phyloP scores from a whole-genome alignment of 768 basidiomycete species.

The Termitomyces sp. region DNA sequence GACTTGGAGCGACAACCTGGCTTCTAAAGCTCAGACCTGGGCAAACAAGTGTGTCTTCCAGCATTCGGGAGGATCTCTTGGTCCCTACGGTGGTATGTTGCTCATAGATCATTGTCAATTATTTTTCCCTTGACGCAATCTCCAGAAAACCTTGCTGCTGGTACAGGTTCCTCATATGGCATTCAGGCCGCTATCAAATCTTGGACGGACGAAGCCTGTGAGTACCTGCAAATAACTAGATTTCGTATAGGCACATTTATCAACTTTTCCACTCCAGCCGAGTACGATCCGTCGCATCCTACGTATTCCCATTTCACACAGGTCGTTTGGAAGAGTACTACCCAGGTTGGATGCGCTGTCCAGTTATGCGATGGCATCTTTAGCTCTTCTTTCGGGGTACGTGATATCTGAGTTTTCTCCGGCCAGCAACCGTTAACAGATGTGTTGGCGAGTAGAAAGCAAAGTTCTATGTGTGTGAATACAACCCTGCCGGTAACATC shows the following conservation, averaged over 20 bases:
- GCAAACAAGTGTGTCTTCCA: conserved; percentile 65
- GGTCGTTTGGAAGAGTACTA: conserved; percentile 71
- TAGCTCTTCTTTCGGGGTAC: conserved; percentile 49
- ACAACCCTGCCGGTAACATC: conserved; percentile 63
- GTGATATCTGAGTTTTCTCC: conserved; percentile 21
- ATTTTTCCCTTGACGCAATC: background rate
- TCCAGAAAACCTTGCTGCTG: conserved; percentile 75
- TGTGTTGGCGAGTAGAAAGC: conserved; percentile 39
- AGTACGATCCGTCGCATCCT: conserved; percentile 59
- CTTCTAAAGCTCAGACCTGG: conserved; percentile 67
- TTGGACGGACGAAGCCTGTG: conserved; percentile 71
- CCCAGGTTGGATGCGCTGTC: conserved; percentile 63
- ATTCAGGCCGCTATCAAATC: conserved; percentile 50
- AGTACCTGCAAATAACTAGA: conserved; percentile 26
- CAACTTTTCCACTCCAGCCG: conserved; percentile 35
- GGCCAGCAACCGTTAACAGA: conserved; percentile 1
- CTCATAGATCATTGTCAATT: background rate
- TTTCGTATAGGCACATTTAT: background rate
- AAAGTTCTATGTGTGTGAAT: conserved; percentile 69
- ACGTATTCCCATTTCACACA: conserved; percentile 70
- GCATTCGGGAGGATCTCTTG: conserved; percentile 68
- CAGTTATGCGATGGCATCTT: conserved; percentile 60
- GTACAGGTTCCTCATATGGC: conserved; percentile 52
- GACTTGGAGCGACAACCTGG: conserved; percentile 62
- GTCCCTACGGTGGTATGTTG: conserved; percentile 57